Conservation (phyloP, 2,329 filamentous ascomycete species). For the Calycina herbarum region DNA sequence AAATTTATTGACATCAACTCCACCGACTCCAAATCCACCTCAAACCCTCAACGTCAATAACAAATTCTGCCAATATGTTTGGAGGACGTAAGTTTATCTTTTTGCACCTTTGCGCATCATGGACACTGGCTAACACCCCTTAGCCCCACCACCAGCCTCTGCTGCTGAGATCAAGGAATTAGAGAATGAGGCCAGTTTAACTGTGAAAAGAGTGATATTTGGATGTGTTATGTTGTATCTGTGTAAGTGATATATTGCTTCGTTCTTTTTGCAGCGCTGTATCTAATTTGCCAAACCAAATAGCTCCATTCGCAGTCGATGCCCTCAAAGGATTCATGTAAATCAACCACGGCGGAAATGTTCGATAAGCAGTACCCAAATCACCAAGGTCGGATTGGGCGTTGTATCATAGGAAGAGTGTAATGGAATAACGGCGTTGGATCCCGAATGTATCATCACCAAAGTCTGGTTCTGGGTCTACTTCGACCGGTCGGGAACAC, state of each 20-base stretch:
- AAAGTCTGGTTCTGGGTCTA: not conserved
- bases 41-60: slow-evolving; percentile 11
- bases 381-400: not conserved
- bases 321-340: slow-evolving; percentile 52
- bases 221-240: slow-evolving; percentile 72
- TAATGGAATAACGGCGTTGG: slow-evolving; percentile 2
- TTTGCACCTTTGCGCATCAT: not conserved
- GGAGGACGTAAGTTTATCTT: slow-evolving; percentile 55
- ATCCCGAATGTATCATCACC: not conserved
- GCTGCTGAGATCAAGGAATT: slow-evolving; percentile 68
- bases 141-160: slow-evolving; percentile 65
- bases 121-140: slow-evolving; percentile 14
- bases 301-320: slow-evolving; percentile 55
- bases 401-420: slow-evolving; percentile 5
- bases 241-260: slow-evolving; percentile 53
- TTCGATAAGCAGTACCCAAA: slow-evolving; percentile 10
- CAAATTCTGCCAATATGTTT: slow-evolving; percentile 52
- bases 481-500: slow-evolving; percentile 1
- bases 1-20: not conserved
- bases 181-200: slow-evolving; percentile 66
- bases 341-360: slow-evolving; percentile 14
- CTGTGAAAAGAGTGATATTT: slow-evolving; percentile 65
- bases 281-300: slow-evolving; percentile 12
- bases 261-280: too few relatives aligned
- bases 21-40: slow-evolving; percentile 1